Evolutionary conservation across 116 monocot species (phyloP).

Genomic region (Papilionanthe hybrid): DNA sequence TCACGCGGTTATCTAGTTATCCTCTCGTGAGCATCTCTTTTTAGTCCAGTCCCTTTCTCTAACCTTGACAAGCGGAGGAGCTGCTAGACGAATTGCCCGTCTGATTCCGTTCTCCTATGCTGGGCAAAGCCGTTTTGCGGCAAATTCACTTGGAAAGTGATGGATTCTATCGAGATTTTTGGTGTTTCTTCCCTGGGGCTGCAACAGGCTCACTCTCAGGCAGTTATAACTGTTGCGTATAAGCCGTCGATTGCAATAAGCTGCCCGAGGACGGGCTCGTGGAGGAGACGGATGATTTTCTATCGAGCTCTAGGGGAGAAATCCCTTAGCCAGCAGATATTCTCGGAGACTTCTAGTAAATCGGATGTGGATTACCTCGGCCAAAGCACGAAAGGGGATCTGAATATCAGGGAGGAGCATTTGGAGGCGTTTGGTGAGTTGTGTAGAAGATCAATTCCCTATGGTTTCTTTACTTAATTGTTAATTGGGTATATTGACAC

Average conservation of each 20-base stretch:
- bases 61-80: neutral
- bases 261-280: conserved; percentile 4
- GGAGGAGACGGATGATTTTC: conserved; percentile 13
- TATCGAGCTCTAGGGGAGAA: conserved; percentile 32
- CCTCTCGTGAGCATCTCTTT: no score
- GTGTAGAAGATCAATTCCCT: neutral
- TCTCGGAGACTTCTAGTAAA: conserved; percentile 72
- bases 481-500: neutral
- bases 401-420: conserved; percentile 66
- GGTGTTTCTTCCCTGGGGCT: neutral
- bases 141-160: conserved; percentile 23
- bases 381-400: conserved; percentile 91
- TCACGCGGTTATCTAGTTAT: no score
- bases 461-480: neutral
- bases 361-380: conserved; percentile 88
- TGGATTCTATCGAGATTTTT: conserved; percentile 24
- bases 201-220: conserved; percentile 6
- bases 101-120: neutral
- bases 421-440: conserved; percentile 68
- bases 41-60: no score
- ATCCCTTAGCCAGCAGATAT: conserved; percentile 47
- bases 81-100: neutral
- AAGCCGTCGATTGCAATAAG: neutral
- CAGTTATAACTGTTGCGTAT: neutral
- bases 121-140: neutral